Percentiles rank a stretch among this genome's conserved stretches.
These are phyloP conservation scores for Saraca asoca DNA, from an alignment of 331 rosid species.

Conservation along the genomic window DNA sequence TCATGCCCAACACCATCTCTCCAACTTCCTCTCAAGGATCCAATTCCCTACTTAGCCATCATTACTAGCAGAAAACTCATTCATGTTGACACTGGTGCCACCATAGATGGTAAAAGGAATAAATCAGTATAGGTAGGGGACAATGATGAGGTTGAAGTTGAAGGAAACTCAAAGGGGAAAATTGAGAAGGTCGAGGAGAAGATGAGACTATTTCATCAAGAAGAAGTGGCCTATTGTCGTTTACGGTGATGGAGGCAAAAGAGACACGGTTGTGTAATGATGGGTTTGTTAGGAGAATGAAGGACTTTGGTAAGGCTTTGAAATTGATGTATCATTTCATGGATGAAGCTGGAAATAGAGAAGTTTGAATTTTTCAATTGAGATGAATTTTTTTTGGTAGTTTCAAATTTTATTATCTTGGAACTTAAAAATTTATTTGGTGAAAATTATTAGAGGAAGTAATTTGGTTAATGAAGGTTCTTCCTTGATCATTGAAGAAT, in stretches of 20 bases:
- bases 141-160: slow-evolving; percentile 41
- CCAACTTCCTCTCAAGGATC: slow-evolving; percentile 59
- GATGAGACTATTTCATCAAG: slow-evolving; percentile 69
- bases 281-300: slow-evolving; percentile 34
- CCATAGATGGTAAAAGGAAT: slow-evolving; percentile 21
- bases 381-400: too few species aligned
- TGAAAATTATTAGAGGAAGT: too few species aligned
- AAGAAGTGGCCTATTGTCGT: slow-evolving; percentile 76
- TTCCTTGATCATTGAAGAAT: too few species aligned
- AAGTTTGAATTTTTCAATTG: too few species aligned
- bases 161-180: slow-evolving; percentile 45
- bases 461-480: too few species aligned
- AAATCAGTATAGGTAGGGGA: slow-evolving; percentile 72
- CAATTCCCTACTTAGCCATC: slow-evolving; percentile 30
- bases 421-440: too few species aligned
- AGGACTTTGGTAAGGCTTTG: slow-evolving; percentile 73
- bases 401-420: too few species aligned
- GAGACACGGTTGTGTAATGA: slow-evolving; percentile 48
- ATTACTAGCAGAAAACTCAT: slow-evolving; percentile 38
- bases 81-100: slow-evolving; percentile 54
- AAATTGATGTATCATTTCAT: slow-evolving; percentile 83
- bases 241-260: slow-evolving; percentile 42
- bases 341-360: too few species aligned
- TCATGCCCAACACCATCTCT: slow-evolving; percentile 66
- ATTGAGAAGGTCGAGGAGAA: slow-evolving; percentile 74